Evolutionary conservation across 371 early-diverging fungal species (phyloP).

Genomic region (Syncephalastrum racemosum): DNA sequence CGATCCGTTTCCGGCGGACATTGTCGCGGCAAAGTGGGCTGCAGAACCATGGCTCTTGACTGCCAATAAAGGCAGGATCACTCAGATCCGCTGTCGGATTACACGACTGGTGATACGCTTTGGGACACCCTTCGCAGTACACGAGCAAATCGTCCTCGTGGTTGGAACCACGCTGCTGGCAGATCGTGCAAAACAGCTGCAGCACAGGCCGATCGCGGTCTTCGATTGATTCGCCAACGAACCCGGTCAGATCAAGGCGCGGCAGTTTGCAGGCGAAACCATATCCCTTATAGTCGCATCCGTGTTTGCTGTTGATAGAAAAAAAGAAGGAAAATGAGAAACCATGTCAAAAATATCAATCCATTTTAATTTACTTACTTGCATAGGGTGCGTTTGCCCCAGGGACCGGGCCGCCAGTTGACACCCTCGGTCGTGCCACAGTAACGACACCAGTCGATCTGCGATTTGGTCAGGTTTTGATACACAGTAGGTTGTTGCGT

Average conservation of each 20-base stretch:
- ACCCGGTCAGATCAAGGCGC: constrained; percentile 79
- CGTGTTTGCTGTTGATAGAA: constrained; percentile 62
- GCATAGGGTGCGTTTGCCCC: constrained; percentile 94
- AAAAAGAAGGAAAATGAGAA: too few relatives aligned
- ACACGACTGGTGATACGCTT: constrained; percentile 80
- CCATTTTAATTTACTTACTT: constrained; percentile 33
- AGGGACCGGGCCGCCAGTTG: constrained; percentile 93
- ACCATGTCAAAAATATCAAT: too few relatives aligned
- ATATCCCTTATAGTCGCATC: constrained; percentile 93
- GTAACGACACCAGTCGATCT: constrained; percentile 90
- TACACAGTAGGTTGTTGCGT: constrained; percentile 51
- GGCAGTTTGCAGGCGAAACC: constrained; percentile 89
- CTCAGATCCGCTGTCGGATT: constrained; percentile 28
- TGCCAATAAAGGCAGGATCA: constrained; percentile 15
- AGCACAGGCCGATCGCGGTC: constrained; percentile 87
- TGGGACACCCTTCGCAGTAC: constrained; percentile 86
- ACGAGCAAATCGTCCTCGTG: constrained; percentile 63
- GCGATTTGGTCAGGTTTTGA: constrained; percentile 62
- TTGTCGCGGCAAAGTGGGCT: constrained; percentile 71
- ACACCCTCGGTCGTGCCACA: constrained; percentile 92
- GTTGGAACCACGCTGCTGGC: constrained; percentile 72
- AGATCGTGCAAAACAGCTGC: constrained; percentile 80
- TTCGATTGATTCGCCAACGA: constrained; percentile 70
- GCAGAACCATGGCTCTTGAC: constrained; percentile 70
- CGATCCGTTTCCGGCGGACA: constrained; percentile 54